Conservation (phyloP, 306 rosid species). For the Cucurbita ficifolia region DNA sequence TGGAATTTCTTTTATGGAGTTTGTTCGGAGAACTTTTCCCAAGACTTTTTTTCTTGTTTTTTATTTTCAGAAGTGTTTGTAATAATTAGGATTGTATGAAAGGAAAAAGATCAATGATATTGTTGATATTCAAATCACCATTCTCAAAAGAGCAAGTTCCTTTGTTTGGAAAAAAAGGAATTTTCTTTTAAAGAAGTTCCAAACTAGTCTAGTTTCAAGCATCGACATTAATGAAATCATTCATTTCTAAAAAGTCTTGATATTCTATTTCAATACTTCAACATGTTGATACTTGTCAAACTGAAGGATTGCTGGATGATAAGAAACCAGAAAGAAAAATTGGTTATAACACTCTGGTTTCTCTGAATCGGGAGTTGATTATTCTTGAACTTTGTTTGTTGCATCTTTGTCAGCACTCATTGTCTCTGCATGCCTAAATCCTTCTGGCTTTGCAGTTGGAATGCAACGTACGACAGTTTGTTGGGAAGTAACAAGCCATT, state of each 20-base stretch:
- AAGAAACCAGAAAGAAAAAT: background rate
- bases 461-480: conserved; percentile 67
- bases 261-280: background rate
- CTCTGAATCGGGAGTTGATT: conserved; percentile 11
- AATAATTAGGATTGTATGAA: background rate
- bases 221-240: background rate
- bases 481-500: conserved; percentile 81
- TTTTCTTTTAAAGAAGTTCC: background rate
- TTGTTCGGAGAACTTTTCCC: background rate
- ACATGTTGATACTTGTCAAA: background rate
- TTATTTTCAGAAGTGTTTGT: background rate
- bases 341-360: background rate
- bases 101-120: background rate
- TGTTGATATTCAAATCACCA: background rate
- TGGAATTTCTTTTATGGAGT: background rate
- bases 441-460: conserved; percentile 82
- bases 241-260: background rate
- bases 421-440: conserved; percentile 38
- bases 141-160: background rate
- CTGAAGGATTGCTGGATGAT: background rate
- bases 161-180: background rate
- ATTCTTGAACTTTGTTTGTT: conserved; percentile 20
- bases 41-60: background rate
- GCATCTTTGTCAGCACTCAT: conserved; percentile 38
- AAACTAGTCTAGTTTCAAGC: background rate